phyloP scores from a whole-genome alignment of 108 stramenopile species.

The Hondaea fermentalgiana region DNA sequence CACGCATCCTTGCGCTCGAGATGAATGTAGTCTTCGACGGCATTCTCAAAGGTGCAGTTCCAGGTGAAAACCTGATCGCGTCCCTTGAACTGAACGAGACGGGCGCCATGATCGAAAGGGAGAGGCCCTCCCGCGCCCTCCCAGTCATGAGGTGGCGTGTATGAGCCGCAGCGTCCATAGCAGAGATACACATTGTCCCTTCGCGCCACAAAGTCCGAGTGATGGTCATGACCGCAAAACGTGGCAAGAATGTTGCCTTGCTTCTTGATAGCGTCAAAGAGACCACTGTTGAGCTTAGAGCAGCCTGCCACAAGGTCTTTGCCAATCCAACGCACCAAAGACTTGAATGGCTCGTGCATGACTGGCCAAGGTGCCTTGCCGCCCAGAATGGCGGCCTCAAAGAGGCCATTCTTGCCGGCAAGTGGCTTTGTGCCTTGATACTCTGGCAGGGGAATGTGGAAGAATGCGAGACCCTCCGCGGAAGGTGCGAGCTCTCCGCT shows the following conservation, averaged over 20 bases:
- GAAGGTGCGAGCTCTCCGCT: neutral
- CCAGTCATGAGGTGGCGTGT: constrained; percentile 2
- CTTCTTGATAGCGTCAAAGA: neutral
- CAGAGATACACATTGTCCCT: neutral
- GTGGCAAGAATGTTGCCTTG: neutral
- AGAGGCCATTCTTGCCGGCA: neutral
- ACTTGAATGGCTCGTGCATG: neutral
- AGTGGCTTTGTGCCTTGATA: neutral
- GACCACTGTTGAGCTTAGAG: neutral
- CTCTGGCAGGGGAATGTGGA: constrained; percentile 2
- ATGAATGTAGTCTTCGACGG: too few species aligned
- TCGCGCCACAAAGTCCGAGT: neutral
- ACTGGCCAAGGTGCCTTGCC: neutral
- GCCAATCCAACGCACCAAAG: neutral
- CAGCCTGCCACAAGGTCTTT: neutral
- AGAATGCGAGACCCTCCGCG: neutral
- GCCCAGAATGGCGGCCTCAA: neutral
- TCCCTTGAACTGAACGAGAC: neutral
- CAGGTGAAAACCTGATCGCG: neutral
- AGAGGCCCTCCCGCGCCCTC: neutral
- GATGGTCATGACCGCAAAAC: constrained; percentile 4
- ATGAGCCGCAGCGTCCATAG: neutral
- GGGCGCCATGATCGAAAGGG: neutral
- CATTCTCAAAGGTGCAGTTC: neutral
- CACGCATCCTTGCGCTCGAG: too few species aligned